A percentile compares a stretch with the other conserved stretches of the same genome.
phyloP scores from a whole-genome alignment of 345 rosid species.

The Citrus reticulata region DNA sequence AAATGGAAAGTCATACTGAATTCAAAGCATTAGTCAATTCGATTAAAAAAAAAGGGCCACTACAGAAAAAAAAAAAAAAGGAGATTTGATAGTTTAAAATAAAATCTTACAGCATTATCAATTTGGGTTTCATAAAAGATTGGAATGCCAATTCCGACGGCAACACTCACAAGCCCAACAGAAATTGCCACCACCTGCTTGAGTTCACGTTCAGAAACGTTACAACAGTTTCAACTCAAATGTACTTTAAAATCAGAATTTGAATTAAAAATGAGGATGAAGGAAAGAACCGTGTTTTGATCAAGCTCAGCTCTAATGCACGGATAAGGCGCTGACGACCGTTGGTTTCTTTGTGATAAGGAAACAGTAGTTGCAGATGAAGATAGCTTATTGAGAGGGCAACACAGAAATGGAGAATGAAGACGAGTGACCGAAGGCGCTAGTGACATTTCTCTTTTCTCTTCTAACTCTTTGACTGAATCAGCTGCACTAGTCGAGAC shows the following conservation, averaged over 20 bases:
- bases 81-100: not conserved
- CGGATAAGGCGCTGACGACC: conserved; percentile 41
- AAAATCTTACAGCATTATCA: conserved; percentile 65
- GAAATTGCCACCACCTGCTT: conserved; percentile 70
- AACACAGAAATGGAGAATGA: conserved; percentile 50
- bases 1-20: not conserved
- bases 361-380: conserved; percentile 18
- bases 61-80: too few species aligned
- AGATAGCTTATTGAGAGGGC: conserved; percentile 37
- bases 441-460: conserved; percentile 38
- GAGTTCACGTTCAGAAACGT: not conserved
- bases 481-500: not conserved
- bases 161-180: conserved; percentile 82
- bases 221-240: not conserved
- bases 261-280: not conserved
- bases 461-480: not conserved
- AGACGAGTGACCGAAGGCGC: conserved; percentile 47
- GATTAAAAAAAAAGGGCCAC: not conserved
- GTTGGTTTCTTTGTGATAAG: conserved; percentile 29
- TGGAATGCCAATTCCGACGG: conserved; percentile 82
- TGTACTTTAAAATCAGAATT: not conserved
- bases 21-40: not conserved
- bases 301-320: conserved; percentile 78
- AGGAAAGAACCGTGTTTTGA: conserved; percentile 64
- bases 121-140: conserved; percentile 80